Conservation (phyloP, 352 stramenopile genomes). For the Pythium oligandrum region DNA sequence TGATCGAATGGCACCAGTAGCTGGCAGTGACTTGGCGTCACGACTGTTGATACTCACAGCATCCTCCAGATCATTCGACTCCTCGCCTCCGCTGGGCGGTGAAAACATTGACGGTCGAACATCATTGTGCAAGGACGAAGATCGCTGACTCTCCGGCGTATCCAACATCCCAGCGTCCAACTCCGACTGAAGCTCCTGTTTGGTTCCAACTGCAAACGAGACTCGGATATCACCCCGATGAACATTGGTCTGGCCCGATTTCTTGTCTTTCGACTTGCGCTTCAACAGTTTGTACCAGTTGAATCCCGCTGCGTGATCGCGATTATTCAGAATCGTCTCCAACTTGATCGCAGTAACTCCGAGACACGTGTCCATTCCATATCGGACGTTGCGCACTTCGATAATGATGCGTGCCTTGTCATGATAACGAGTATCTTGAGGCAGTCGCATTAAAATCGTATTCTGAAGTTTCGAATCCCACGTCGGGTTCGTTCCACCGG, state of each 20-base stretch:
- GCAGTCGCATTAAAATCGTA: conserved; percentile 71
- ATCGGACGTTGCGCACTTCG: conserved; percentile 81
- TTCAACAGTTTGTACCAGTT: conserved; percentile 88
- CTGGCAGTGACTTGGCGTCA: conserved; percentile 38
- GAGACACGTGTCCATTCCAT: conserved; percentile 81
- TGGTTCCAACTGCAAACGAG: conserved; percentile 83
- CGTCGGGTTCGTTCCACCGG: conserved; percentile 62
- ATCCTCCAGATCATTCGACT: not conserved
- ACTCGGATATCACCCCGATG: conserved; percentile 71
- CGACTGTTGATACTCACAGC: conserved; percentile 26
- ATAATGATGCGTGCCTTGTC: conserved; percentile 79
- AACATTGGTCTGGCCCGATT: conserved; percentile 40
- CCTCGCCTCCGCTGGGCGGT: conserved; percentile 2
- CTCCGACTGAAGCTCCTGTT: conserved; percentile 68
- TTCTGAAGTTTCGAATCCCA: conserved; percentile 78
- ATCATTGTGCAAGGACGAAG: conserved; percentile 3
- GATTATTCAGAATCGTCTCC: conserved; percentile 74
- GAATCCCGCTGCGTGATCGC: conserved; percentile 70
- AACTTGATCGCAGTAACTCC: conserved; percentile 80
- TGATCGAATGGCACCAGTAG: conserved; percentile 44
- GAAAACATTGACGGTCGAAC: conserved; percentile 3
- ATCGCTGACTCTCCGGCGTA: conserved; percentile 25
- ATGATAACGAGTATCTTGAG: conserved; percentile 47
- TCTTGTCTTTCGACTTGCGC: conserved; percentile 49
- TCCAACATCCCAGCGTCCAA: conserved; percentile 34